Evolutionary conservation across 192 early-diverging fungal species (phyloP), one percentile per base, ranked within the genome.

Genomic region (Phycomyces nitens): DNA sequence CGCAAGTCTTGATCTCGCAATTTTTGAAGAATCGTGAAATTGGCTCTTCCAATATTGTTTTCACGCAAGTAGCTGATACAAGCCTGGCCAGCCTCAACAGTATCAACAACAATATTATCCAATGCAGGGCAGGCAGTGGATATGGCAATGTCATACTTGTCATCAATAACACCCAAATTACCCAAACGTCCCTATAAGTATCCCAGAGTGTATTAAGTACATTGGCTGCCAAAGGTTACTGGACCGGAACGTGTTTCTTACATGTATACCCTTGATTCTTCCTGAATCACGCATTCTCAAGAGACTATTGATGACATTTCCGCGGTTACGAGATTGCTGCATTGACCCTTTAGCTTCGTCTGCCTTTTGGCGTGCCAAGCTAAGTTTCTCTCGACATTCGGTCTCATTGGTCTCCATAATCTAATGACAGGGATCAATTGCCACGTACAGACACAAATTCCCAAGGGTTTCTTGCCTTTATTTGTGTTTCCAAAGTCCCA

Each of bases 91-190:
- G 84, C 80, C 52, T 89, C 84, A 7, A 97, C 96, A 2, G 84
- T 86, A 43, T 95, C 94, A 26, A 96, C 95, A 0, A 99, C 90
- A 69, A 99, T 94, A 55, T 88, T 81, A 55, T 97, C 87, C 60
- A 99, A 80, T 11, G 80, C 75, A 18, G 83, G 82, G 53, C 92
- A 96, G 0, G 93, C 89, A 3, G 94, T 97, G 2, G 95, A 96
- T 16, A 97, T 87, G 0, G 97, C 97, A 7, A 98, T 88, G 73
- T 98, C 97, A 64, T 95, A 99, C 71, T 86, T 88, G 58, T 90
- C 89, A 54, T 92, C 91, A 66, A 99, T 96, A 1, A 90, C 87
- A 23, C 96, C 97, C n/a, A 99, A 77, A 60, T 93, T 90, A n/a
- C 97, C 97, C 20, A 99, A 79, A 8, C 97, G 88, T 49, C 90